Percentiles rank a stretch among this genome's conserved stretches.
These are phyloP conservation scores for Ascochyta koolunga DNA, from an alignment of 2,329 filamentous ascomycete genomes.

Conservation along the genomic window DNA sequence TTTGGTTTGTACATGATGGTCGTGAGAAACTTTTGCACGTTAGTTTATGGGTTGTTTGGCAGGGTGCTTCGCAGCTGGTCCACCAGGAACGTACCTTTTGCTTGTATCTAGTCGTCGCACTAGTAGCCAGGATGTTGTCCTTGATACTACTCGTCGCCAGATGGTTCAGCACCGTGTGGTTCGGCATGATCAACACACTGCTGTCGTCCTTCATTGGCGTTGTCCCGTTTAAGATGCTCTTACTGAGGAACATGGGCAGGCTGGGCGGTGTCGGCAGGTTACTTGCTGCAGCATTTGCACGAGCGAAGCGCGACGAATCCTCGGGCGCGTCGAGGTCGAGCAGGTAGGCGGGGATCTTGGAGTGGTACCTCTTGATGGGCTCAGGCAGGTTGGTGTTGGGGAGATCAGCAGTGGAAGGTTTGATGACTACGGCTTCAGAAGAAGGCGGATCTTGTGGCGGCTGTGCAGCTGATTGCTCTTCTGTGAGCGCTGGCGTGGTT, in stretches of 20 bases:
- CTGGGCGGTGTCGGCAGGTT: constrained; percentile 83
- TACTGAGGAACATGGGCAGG: constrained; percentile 87
- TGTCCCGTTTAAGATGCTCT: constrained; percentile 90
- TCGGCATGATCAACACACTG: constrained; percentile 94
- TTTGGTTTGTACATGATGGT: constrained; percentile 98
- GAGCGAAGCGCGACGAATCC: constrained; percentile 74
- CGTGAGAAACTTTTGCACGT: constrained; percentile 77
- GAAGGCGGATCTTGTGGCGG: constrained; percentile 50
- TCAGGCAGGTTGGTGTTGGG: constrained; percentile 36
- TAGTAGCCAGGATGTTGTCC: constrained; percentile 92
- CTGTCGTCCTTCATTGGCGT: constrained; percentile 97
- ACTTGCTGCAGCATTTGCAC: constrained; percentile 75
- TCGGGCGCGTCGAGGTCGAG: constrained; percentile 85
- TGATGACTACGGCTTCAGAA: constrained; percentile 34
- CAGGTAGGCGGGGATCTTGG: constrained; percentile 81
- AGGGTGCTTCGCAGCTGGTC: neutral
- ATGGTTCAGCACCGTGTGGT: constrained; percentile 96
- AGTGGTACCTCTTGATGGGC: constrained; percentile 65
- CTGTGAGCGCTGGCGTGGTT: constrained; percentile 23
- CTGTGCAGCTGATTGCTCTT: constrained; percentile 25
- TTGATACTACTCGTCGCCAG: constrained; percentile 98
- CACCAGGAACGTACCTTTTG: constrained; percentile 77
- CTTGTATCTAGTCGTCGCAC: constrained; percentile 96
- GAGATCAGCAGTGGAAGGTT: constrained; percentile 32
- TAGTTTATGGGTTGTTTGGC: constrained; percentile 4